Conservation (phyloP, 2,329 filamentous ascomycete genomes). For the Aulographum hederae region DNA sequence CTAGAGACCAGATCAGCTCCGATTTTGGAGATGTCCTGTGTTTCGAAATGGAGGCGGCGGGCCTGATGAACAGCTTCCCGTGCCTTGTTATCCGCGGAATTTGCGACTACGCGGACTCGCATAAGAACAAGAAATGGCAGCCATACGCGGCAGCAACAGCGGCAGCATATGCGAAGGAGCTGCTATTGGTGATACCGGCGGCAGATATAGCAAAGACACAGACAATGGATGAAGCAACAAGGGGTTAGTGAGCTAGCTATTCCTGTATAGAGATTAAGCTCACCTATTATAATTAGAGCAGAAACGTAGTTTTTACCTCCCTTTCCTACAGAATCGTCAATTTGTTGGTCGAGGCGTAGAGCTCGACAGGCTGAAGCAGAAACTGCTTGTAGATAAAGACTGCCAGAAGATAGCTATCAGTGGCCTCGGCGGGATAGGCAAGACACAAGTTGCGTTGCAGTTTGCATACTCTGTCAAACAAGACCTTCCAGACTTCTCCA, state of each 20-base stretch:
- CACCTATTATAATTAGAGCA: neutral
- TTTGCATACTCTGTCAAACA: constrained; percentile 12
- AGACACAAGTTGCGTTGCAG: constrained; percentile 14
- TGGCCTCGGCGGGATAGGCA: constrained; percentile 14
- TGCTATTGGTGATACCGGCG: constrained; percentile 6
- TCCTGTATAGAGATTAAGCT: constrained; percentile 1
- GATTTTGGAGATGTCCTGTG: constrained; percentile 8
- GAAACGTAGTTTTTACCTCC: no score
- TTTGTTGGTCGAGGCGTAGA: constrained; percentile 12
- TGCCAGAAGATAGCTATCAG: constrained; percentile 12
- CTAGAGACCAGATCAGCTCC: constrained; percentile 17
- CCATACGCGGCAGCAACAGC: constrained; percentile 9
- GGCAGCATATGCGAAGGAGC: constrained; percentile 10
- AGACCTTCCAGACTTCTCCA: constrained; percentile 5
- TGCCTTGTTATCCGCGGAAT: constrained; percentile 11
- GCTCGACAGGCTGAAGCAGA: constrained; percentile 12
- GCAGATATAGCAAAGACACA: constrained; percentile 1
- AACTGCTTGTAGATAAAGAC: constrained; percentile 9
- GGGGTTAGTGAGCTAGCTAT: neutral
- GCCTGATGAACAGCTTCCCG: constrained; percentile 10
- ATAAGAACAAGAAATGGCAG: constrained; percentile 9
- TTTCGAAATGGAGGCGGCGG: no score
- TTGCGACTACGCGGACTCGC: constrained; percentile 10
- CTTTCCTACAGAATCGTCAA: constrained; percentile 10
- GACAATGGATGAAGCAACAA: constrained; percentile 1